These are phyloP conservation scores for Vitis rotundifolia DNA, from an alignment of 164 flowering plant species.

Conservation along the genomic window DNA sequence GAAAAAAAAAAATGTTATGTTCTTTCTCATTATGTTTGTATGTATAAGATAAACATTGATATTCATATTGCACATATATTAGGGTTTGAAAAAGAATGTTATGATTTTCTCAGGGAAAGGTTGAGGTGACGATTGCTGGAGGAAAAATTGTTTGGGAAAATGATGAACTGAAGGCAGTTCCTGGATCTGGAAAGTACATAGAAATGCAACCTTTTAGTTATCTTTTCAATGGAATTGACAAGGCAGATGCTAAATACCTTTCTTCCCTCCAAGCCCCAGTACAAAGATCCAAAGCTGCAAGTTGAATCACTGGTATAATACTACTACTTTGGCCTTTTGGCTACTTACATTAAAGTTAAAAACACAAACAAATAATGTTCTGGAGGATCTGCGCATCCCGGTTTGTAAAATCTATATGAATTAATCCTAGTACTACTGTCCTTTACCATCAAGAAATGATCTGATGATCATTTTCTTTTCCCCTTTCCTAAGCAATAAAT, in stretches of 20 bases:
- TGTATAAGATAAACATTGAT: not conserved
- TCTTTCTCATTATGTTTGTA: conserved; percentile 1
- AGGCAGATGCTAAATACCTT: conserved; percentile 63
- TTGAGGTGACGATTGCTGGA: conserved; percentile 90
- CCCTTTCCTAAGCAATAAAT: too few relatives aligned
- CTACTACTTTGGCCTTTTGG: not conserved
- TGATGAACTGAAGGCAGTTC: conserved; percentile 62
- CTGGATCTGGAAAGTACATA: conserved; percentile 83
- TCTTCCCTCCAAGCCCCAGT: conserved; percentile 85
- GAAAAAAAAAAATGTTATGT: too few relatives aligned
- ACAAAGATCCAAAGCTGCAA: conserved; percentile 36
- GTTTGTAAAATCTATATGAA: too few relatives aligned
- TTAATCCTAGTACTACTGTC: too few relatives aligned
- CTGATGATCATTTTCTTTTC: too few relatives aligned
- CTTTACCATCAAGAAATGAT: too few relatives aligned
- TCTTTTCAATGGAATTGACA: conserved; percentile 68
- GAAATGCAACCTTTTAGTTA: conserved; percentile 75
- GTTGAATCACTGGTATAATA: conserved; percentile 10
- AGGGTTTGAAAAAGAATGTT: not conserved
- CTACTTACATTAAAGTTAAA: not conserved
- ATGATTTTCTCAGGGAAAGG: conserved; percentile 68
- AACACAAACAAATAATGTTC: not conserved
- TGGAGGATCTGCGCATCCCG: too few relatives aligned
- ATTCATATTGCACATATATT: not conserved
- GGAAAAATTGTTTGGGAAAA: conserved; percentile 90